Base-by-base conservation (phyloP, 1,284 basidiomycete species). In the Puccinia coronata region DNA sequence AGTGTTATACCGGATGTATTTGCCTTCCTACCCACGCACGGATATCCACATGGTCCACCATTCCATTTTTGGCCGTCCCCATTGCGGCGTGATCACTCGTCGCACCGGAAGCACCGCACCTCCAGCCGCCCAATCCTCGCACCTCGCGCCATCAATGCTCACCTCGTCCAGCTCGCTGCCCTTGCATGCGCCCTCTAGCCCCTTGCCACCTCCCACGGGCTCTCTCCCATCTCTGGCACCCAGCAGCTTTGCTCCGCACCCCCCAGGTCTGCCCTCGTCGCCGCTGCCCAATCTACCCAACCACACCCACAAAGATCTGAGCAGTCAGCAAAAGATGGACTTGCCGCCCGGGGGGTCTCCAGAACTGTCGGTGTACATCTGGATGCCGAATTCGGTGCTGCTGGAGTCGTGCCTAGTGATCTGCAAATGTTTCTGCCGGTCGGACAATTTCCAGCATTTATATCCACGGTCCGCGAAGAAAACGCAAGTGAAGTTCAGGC, bases 41-140 rank as follows among this genome's bases (percentile, higher is more conserved):
- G 79, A 80, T 73, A 53, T 80, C 41, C 55, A 76, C 25, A 70
- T 82, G 47, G 81, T 74, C 20, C 73, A 77, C 80, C 81, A 82
- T 47, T 82, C 81, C 53, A 72, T 78, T 36, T 82, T 80, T 57
- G 75, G 70, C 59, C 53, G 73, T 34, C 65, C 57, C 18, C 76
- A 77, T 79, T 80, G 75, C 43, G 81, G 75, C 57, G 69, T 73
- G 20, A 82, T 80, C 47, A 47, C 55, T 53, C 76, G 71, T 61
- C 14, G 41, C 12, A 63, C 41, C 23, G 47, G 18, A 23, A 61
- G 18, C 47, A 43, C 6, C 43, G 8, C 43, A 6, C 43, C 16
- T 16, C 43, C 16, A 43, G 43, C 43, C 6, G 43, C 43, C 16
- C 78, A 82, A 14, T 80, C 81, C 57, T 74, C 80, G 18, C 73